Conservation (phyloP, 495 filamentous ascomycete species). For the Amniculicola lignicola region DNA sequence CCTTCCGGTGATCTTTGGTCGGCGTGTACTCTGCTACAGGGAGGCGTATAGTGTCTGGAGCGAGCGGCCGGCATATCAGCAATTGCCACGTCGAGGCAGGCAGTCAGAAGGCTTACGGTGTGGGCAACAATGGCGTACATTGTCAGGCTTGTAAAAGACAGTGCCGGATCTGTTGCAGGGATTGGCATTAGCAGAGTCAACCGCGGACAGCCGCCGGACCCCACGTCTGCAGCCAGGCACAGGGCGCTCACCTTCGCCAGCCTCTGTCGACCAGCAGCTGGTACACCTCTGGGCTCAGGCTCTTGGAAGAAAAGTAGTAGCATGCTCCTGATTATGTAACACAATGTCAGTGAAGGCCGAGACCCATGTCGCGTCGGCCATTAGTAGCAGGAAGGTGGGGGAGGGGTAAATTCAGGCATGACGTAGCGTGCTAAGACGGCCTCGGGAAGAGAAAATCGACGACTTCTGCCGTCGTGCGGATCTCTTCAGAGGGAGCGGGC, state of each 20-base stretch:
- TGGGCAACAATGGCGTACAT: constrained; percentile 80
- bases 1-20: constrained; percentile 77
- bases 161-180: constrained; percentile 59
- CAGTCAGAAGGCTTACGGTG: too few relatives aligned
- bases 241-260: constrained; percentile 72
- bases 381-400: too few relatives aligned
- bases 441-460: not conserved
- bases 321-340: constrained; percentile 61
- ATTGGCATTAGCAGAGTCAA: not conserved
- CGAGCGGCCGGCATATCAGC: too few relatives aligned
- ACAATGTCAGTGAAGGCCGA: constrained; percentile 1
- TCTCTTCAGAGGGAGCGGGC: too few relatives aligned
- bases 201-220: not conserved
- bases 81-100: too few relatives aligned
- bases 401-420: too few relatives aligned
- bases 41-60: too few relatives aligned
- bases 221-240: not conserved
- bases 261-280: constrained; percentile 79
- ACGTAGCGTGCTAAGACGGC: constrained; percentile 3
- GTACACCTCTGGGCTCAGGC: constrained; percentile 70
- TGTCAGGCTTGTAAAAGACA: constrained; percentile 92
- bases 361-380: too few relatives aligned
- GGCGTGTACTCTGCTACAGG: constrained; percentile 68
- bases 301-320: constrained; percentile 71
- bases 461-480: too few relatives aligned